Conservation (phyloP, 106 monocot species). For the Cymbidium sinense region DNA sequence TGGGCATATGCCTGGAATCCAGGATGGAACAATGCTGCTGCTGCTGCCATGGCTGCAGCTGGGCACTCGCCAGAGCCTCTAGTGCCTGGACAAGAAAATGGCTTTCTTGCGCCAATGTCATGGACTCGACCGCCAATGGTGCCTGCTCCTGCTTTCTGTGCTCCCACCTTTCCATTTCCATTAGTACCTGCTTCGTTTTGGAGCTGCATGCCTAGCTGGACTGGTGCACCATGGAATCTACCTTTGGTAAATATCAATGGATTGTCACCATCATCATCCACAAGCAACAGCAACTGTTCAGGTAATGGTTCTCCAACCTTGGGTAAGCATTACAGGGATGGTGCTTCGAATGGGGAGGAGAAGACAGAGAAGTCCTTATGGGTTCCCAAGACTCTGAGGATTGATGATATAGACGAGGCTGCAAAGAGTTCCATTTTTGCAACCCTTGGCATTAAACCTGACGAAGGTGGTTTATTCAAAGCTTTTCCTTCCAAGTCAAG, state of each 20-base stretch:
- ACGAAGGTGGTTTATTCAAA: conserved; percentile 30
- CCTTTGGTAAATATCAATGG: conserved; percentile 19
- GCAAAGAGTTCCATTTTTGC: conserved; percentile 67
- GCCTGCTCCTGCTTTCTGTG: conserved; percentile 44
- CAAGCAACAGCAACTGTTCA: conserved; percentile 15
- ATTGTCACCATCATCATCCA: conserved; percentile 8
- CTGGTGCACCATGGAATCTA: conserved; percentile 34
- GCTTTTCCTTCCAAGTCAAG: conserved; percentile 19
- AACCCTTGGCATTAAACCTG: conserved; percentile 46
- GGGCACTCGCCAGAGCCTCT: neutral
- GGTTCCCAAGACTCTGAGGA: conserved; percentile 67
- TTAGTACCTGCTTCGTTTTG: conserved; percentile 51
- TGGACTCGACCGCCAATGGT: conserved; percentile 40
- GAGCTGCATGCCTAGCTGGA: conserved; percentile 46
- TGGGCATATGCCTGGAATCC: conserved; percentile 62
- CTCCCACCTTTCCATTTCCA: conserved; percentile 42
- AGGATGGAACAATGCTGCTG: conserved; percentile 41
- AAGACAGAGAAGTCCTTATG: conserved; percentile 45
- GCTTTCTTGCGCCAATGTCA: conserved; percentile 13
- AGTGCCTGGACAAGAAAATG: conserved; percentile 23
- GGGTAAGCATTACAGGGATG: conserved; percentile 86
- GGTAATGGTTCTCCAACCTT: conserved; percentile 49
- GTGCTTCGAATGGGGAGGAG: neutral
- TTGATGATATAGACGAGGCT: conserved; percentile 57
- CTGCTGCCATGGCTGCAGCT: conserved; percentile 13